These are phyloP conservation scores for Penicillium sp. DNA, from an alignment of 2,329 filamentous ascomycete genomes.

Conservation along the genomic window DNA sequence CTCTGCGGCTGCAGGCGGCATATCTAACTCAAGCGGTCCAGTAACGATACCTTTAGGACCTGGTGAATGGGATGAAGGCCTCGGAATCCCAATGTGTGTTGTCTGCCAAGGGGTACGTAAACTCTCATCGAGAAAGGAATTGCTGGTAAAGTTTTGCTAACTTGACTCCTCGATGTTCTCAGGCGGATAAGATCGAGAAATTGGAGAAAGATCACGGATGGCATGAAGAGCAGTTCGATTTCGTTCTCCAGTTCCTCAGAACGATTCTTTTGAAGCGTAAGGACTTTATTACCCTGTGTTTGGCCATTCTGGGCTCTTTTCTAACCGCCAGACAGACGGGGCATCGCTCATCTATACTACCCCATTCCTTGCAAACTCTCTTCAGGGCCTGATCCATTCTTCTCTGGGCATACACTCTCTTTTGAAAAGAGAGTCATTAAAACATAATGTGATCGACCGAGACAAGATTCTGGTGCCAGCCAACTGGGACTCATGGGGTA, in stretches of 20 bases:
- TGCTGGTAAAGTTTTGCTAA: constrained; percentile 19
- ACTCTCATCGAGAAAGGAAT: neutral
- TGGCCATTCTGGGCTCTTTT: neutral
- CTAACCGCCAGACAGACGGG: constrained; percentile 57
- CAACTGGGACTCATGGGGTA: constrained; percentile 98
- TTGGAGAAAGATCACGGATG: constrained; percentile 86
- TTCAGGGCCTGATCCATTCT: constrained; percentile 78
- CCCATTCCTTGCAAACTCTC: constrained; percentile 69
- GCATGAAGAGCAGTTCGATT: constrained; percentile 96
- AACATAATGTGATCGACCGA: constrained; percentile 87
- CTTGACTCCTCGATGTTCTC: neutral
- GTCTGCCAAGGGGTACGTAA: constrained; percentile 85
- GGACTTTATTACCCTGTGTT: constrained; percentile 32
- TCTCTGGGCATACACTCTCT: constrained; percentile 82
- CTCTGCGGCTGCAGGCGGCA: constrained; percentile 53
- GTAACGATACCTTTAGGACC: constrained; percentile 75
- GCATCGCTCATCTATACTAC: constrained; percentile 82
- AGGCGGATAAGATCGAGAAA: constrained; percentile 85
- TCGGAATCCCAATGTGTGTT: constrained; percentile 83
- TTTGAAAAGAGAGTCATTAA: constrained; percentile 72
- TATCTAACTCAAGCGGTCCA: constrained; percentile 62
- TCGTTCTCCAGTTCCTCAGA: constrained; percentile 86
- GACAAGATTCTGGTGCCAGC: constrained; percentile 92
- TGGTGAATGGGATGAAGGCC: constrained; percentile 87
- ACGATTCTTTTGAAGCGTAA: constrained; percentile 83